Percentiles rank a stretch among this genome's conserved stretches.
phyloP scores from a whole-genome alignment of 169 alveolate genomes.

The Plasmodium knowlesi region DNA sequence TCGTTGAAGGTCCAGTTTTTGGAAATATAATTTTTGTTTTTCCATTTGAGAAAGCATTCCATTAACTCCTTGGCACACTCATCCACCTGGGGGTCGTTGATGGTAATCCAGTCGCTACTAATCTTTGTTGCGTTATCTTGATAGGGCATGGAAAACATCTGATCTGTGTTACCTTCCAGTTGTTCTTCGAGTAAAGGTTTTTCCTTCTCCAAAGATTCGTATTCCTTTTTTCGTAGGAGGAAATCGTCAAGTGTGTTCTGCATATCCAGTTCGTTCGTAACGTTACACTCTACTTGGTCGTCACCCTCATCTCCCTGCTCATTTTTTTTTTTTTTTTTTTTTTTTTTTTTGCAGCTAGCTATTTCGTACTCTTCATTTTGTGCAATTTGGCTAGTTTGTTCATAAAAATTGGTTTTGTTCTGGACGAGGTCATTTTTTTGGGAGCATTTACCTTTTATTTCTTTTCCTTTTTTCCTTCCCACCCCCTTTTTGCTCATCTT shows the following conservation, averaged over 20 bases:
- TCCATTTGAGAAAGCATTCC: conserved; percentile 75
- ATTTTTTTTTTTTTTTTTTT: not conserved
- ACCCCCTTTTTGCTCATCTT: not conserved
- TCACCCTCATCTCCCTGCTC: not conserved
- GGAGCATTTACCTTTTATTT: not conserved
- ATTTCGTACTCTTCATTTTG: not conserved
- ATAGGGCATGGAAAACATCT: not conserved
- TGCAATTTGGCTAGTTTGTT: conserved; percentile 3
- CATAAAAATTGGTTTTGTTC: not conserved
- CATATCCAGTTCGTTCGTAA: not conserved
- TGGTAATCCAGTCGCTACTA: conserved; percentile 62
- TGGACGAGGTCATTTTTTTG: conserved; percentile 1
- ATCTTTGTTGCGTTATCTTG: conserved; percentile 3
- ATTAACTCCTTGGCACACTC: conserved; percentile 74
- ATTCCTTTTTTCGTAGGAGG: conserved; percentile 15
- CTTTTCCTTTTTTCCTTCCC: not conserved
- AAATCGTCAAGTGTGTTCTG: not conserved
- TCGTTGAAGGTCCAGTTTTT: conserved; percentile 74
- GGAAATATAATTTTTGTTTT: conserved; percentile 65
- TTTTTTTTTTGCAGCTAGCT: not conserved
- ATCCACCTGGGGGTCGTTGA: conserved; percentile 75
- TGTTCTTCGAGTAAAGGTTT: not conserved
- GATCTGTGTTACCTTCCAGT: not conserved
- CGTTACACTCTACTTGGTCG: not conserved
- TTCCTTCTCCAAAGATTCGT: conserved; percentile 27